Evolutionary conservation across 164 flowering plant genomes (phyloP), one percentile per base, ranked within the genome.

Genomic region (Pachysandra terminalis): DNA sequence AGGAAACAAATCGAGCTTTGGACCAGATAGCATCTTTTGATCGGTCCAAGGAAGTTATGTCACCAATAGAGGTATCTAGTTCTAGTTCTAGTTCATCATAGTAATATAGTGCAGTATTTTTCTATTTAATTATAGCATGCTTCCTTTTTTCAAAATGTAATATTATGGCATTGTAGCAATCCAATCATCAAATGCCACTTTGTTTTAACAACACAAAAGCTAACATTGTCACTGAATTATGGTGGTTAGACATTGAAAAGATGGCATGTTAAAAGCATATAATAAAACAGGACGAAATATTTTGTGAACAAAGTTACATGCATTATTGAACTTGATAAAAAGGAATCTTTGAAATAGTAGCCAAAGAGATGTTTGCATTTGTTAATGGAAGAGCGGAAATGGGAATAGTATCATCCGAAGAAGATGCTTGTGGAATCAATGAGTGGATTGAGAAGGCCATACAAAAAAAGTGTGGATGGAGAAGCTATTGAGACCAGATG

Each of bases 1-100:
- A 74, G 70, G 81, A 70, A 45, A 77, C 70, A 12, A 78, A 52
- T 71, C 81, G 61, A 62, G 66, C 82, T 61, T 81, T 80, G 67
- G 81, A 77, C 65, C 79, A 60, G 61, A 52, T 63, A 28, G 23
- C 71, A 56, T 70, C 86, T 41, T 77, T 71, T 71, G 67, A 67
- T 49, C 74, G 40, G 71, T 48, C 74, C 19, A 80, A 81, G 59
- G 68, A 63, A 64, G 64, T 78, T 52, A 54, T 68, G 66, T 63
- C 81, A 61, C 75, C 77, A 48, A 62, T 73, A 22, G 76, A 84
- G 96, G 90, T 90, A 85, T 68, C n/a, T n/a, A n/a, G n/a, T n/a
- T n/a, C n/a, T n/a, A 49, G 68, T 32, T 55, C 32, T 22, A 16
- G 54, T 27, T 64, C 32, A 24, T 17, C 55, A 26, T n/a, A 56